Evolutionary conservation across 2,329 filamentous ascomycete genomes (phyloP), one percentile per base, ranked within the genome.

Genomic region (Mycocentrospora acerina): DNA sequence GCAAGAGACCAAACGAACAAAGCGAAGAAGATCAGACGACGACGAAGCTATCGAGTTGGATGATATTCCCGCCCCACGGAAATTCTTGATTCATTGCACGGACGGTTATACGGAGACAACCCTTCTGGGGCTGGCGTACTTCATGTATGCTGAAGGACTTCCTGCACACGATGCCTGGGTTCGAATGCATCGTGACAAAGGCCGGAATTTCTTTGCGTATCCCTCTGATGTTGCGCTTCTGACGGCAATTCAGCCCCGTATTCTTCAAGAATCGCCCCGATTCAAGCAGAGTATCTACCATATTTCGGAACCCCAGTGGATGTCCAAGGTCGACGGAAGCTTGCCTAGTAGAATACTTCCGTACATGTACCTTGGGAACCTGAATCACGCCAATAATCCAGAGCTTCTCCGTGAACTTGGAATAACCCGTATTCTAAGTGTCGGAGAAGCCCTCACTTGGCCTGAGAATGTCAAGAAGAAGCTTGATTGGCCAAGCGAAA

Each of bases 71-170:
- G 55, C 35, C 24, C 81, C 38, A 75, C 82, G 47, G 35, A 90
- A 83, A 60, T 81, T 97, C 24, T 78, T 97, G 22, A 87, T 98
- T 27, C 91, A 97, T 67, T 97, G 93, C 66, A 84, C 85, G 2
- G 93, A 98, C 66, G 93, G 93, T 13, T 98, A 98, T 59, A 98
- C 93, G 0, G 93, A 98, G 68, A 91, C 87, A 1, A 90, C 90
- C 2, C 78, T 98, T 66, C 76, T 98, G 13, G 89, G 81, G 2
- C 81, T 98, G 26, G 88, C 91, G 8, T 98, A 98, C 68, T 89
- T 85, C 63, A 95, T 94, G 77, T 98, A 90, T 67, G 88, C 87
- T 37, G 88, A 93, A 46, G 89, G 88, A 6, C 75, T 82, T 9
- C 79, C 90, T 0, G 79, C 91, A 0, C 86, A 90, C 18, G 82